Evolutionary conservation across 257 asterid species (phyloP), one percentile per base, ranked within the genome.

Genomic region (Forsythia suspensa): DNA sequence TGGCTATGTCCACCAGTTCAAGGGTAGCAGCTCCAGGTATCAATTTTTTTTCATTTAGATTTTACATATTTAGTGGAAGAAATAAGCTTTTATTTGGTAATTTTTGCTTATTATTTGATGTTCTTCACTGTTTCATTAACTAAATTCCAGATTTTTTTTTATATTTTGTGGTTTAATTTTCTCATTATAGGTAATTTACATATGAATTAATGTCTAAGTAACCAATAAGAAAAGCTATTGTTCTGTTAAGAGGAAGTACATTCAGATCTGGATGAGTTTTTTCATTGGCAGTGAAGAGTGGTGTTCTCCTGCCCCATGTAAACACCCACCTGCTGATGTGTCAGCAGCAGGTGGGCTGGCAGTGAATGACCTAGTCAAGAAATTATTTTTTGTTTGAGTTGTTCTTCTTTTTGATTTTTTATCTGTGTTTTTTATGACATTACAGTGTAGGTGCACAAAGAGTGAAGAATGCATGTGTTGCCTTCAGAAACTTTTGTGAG

Each of bases 21-120:
- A 90, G 84, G 95, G 95, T 68, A 90, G 95, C 89, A 90, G 95
- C 81, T 90, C 95, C 72, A 90, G 95, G 95, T 90, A 77, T 71
- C 67, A 43, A 57, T 29, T 51, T 44, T 40, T 65, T 8, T n/a
- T 9, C 4, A 3, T 15, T 15, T 44, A 8, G 67, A 55, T 52
- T 57, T 59, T 41, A 5, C 44, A 8, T 42, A 55, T 24, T 51
- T n/a, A 10, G 41, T 29, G 21, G 21, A 21, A 37, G 5, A 77
- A 37, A 16, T 10, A 9, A 40, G 7, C 3, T 78, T 6, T 42
- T 36, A 8, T 37, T 79, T 21, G 69, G 18, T 20, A 6, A 8
- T 72, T n/a, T 8, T 11, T 42, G 74, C 73, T 63, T 40, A 71
- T 15, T 10, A 39, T 8, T 79, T n/a, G 70, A 37, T 36, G 0